These are phyloP conservation scores for Haplosporangium sp. DNA, from an alignment of 371 early-diverging fungal species.

Conservation along the genomic window DNA sequence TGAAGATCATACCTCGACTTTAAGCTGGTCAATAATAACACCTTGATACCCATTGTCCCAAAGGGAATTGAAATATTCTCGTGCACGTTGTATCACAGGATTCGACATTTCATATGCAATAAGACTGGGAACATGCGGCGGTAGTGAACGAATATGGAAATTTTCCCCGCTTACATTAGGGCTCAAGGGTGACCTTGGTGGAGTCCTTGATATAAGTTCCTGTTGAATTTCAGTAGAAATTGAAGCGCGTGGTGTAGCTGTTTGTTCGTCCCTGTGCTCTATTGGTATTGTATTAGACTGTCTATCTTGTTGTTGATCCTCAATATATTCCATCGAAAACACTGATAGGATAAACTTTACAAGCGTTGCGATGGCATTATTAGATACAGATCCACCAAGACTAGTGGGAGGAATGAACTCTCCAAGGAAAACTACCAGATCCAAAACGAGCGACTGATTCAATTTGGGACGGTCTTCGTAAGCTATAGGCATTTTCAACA, in stretches of 20 bases:
- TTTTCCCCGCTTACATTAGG: conserved; percentile 43
- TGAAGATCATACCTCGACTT: conserved; percentile 28
- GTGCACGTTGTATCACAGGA: conserved; percentile 26
- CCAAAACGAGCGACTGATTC: conserved; percentile 26
- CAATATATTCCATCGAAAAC: conserved; percentile 40
- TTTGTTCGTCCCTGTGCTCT: conserved; percentile 12
- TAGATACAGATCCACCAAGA: conserved; percentile 19
- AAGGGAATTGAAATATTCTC: conserved; percentile 55
- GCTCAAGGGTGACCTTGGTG: conserved; percentile 40
- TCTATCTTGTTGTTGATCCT: conserved; percentile 6
- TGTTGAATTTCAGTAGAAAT: conserved; percentile 15
- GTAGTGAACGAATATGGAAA: conserved; percentile 19
- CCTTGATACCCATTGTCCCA: conserved; percentile 60
- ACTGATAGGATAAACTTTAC: conserved; percentile 18
- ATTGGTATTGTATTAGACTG: not conserved
- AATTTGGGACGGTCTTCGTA: conserved; percentile 20
- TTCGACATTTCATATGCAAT: conserved; percentile 18
- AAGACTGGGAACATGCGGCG: conserved; percentile 4
- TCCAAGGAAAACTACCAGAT: conserved; percentile 19
- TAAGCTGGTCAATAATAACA: conserved; percentile 43
- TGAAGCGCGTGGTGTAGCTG: conserved; percentile 19
- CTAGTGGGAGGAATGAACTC: conserved; percentile 37
- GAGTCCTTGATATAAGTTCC: conserved; percentile 23
- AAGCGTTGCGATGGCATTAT: conserved; percentile 22
- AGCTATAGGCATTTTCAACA: conserved; percentile 18